Evolutionary conservation across 352 stramenopile species (phyloP), one percentile per base, ranked within the genome.

Genomic region (Saprolegnia parasitica): DNA sequence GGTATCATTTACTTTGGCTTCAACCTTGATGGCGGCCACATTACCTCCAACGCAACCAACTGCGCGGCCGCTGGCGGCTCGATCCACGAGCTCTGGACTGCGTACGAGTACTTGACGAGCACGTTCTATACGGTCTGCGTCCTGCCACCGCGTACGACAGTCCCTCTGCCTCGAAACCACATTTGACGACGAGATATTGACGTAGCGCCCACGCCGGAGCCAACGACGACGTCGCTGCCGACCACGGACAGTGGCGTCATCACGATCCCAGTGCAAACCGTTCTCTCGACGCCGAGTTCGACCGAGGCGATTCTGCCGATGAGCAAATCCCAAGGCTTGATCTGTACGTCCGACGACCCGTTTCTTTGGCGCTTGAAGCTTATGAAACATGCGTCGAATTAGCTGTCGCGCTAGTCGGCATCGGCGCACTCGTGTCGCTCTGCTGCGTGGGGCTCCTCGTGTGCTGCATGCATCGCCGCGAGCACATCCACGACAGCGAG

Each of bases 401-500:
- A 26, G 35, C 35, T 21, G 60, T 67, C 0, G 60, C 18, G 18
- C 20, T 67, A 3, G 42, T 52, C 13, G 60, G 13, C 24, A 24
- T 20, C 23, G 60, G 60, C 18, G 60, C 39, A 5, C 21, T 67
- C 47, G 29, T 57, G n/a, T 56, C 35, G 24, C 20, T 67, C 9
- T 29, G 20, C 63, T 35, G 21, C 32, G 20, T 67, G 5, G 23
- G 37, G 16, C 63, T 67, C 21, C n/a, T 67, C 42, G 8, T 52
- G 1, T 42, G 42, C 35, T 42, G 60, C 29, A 35, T 13, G n/a
- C 67, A 29, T 20, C 37, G 20, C 32, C 13, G 39, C 46, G 10
- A 56, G 26, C 1, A 77, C 75, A 76, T 67, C 83, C 80, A 54
- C 8, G 63, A 76, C 3, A 26, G 13, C 9, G 52, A 60, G 35